Base-by-base conservation (phyloP, 305 asterid genomes). In the Withania somnifera region DNA sequence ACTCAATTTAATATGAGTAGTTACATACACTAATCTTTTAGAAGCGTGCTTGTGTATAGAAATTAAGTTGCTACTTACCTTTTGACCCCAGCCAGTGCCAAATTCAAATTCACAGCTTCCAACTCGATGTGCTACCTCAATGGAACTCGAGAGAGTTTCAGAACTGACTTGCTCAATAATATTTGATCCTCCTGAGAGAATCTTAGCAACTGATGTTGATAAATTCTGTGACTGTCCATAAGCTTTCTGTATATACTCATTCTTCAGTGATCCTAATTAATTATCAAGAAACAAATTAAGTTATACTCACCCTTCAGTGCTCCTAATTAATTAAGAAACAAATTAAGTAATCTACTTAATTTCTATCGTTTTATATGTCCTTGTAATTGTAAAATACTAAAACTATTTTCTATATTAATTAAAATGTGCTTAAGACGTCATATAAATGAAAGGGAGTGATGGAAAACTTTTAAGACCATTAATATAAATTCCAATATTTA, bases 61-160 rank as follows among this genome's bases (percentile, higher is more conserved):
- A 30, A 30, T 30, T 30, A 30, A 30, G 3, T 30, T 30, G 34
- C 3, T 30, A 30, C 34, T 3, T 38, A 38, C 45, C 87, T 86
- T 81, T 84, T 79, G 69, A 28, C 90, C 90, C 89, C 89, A 88
- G 4, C 19, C 30, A n/a, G 90, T 79, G 20, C 79, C 84, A 57
- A 54, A 67, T 63, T 88, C 90, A 81, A 84, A 88, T 11, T 76
- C 83, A 82, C 86, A 82, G 13, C 77, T 34, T 68, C 86, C 90
- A 85, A 86, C 79, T 76, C 77, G 83, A 6, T n/a, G 56, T 40
- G 90, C 90, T 15, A 80, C 78, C 13, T 86, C 86, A 77, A 88
- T 36, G 22, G 50, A 57, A 81, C 47, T 75, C 0, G 84, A 52
- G 45, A 79, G 78, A 57, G 75, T 34, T n/a, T 17, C 11, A 2